Evolutionary conservation across 2,329 filamentous ascomycete species (phyloP), one percentile per base, ranked within the genome.

Genomic region (Aspergillus pseudonomiae): DNA sequence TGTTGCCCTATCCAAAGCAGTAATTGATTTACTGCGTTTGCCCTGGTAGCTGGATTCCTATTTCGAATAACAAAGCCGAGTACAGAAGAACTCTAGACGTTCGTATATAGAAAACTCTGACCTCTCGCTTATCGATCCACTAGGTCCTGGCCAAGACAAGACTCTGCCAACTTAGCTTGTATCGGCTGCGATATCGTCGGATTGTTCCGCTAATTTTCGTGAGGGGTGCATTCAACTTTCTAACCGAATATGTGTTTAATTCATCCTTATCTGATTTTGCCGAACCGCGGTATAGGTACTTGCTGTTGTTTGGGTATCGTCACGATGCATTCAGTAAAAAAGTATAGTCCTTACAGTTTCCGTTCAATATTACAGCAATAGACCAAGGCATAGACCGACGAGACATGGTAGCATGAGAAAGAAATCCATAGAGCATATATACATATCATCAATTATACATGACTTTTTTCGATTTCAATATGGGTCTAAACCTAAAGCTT

Each of bases 401-500:
- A 6, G 14, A 16, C 14, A 36, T 2, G 3, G 14, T 16, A 36
- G 34, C 6, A 36, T 36, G 34, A 16, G 5, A 16, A 16, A 41
- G 1, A 3, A 41, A n/a, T 4, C 7, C 6, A 41, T n/a, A 41
- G 7, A 6, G 7, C 39, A 9, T 41, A 41, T 41, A 9, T 41
- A n/a, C 39, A 41, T 41, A 41, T 41, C 16, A 41, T 7, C 19
- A 41, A 46, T 24, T 46, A 46, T 24, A n/a, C 26, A 24, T 9
- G 6, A n/a, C 39, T 10, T 14, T 19, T 24, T 10, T 4, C 19
- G 5, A 12, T n/a, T 19, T 9, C 7, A 60, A 4, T 21, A 46
- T 6, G 56, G n/a, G 6, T 41, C 3, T n/a, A 19, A 53, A 52
- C 54, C 64, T 76, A 82, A 24, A 82, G 70, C 70, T 81, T 82